Base-by-base conservation (phyloP, 345 rosid species). In the Brassica incana region DNA sequence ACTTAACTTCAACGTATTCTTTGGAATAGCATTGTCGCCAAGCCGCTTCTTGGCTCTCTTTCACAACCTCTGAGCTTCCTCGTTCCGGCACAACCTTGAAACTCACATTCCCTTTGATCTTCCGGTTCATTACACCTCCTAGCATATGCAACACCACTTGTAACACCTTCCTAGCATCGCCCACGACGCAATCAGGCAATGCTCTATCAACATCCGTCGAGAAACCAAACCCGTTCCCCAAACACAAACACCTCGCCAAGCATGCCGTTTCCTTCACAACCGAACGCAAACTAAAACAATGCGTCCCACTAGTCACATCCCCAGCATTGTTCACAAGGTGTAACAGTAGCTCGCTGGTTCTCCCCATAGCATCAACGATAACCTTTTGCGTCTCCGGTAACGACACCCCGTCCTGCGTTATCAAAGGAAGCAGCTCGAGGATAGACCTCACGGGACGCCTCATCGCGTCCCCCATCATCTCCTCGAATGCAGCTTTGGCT, bases 131-230 rank as follows among this genome's bases (percentile, higher is more conserved):
- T 30, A 95, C 58, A 80, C 75, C 85, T 6, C 95, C 92, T 7
- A 92, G 84, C 97, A 95, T 89, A 83, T 95, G 97, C 84, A 95
- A 73, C 25, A 92, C 79, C 77, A 91, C 89, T 84, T 95, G 99
- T 69, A 92, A 85, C 35, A 91, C 84, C 70, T 91, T 89, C 69
- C 85, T 85, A 40, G 89, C 97, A 45, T 94, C 97, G 5, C 98
- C 98, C 32, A 90, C 70, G 23, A 92, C 88, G 63, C 69, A 76
- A 80, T 91, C 91, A 5, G 98, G 97, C 79, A 93, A 83, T 15
- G 89, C 82, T 83, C 84, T 88, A 62, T 91, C 91, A 69, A 95
- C 88, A 59, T 90, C 91, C 32, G 89, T 67, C 14, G 88, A 83
- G 77, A 93, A 93, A 30, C 87, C 85, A 76, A 89, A 89, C 25